A percentile compares a stretch with the other conserved stretches of the same genome.
phyloP scores from a whole-genome alignment of 352 stramenopile species.

The Pythium volutum region DNA sequence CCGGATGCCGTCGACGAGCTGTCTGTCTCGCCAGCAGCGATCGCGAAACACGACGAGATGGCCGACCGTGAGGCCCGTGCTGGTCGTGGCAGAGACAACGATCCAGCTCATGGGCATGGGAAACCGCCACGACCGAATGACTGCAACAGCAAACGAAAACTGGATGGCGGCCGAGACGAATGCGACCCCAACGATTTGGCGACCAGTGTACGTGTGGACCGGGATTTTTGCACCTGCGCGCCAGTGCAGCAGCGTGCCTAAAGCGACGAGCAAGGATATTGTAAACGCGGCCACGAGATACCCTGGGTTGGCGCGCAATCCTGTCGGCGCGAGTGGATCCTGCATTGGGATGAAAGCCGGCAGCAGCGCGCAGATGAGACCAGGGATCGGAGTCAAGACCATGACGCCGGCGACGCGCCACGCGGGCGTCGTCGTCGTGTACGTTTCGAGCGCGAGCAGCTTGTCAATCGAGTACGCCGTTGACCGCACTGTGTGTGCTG shows the following conservation, averaged over 20 bases:
- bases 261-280: background rate
- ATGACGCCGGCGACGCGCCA: conserved; percentile 9
- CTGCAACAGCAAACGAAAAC: background rate
- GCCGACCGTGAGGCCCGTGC: conserved; percentile 2
- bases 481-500: background rate
- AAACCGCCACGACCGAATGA: background rate
- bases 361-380: conserved; percentile 6
- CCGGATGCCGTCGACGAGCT: background rate
- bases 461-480: conserved; percentile 12
- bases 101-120: conserved; percentile 5
- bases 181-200: background rate
- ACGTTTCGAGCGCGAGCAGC: conserved; percentile 10
- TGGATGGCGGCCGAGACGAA: background rate
- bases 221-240: background rate
- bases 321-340: background rate
- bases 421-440: background rate
- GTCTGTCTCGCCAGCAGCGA: conserved; percentile 2
- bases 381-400: background rate
- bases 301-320: conserved; percentile 2
- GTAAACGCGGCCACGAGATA: background rate
- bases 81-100: background rate
- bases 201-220: background rate
- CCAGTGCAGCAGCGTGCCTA: conserved; percentile 1
- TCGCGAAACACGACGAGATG: conserved; percentile 8
- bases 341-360: conserved; percentile 11